A percentile compares a stretch with the other conserved stretches of the same genome.
phyloP scores from a whole-genome alignment of 805 yeast species.

The Candida verbasci region DNA sequence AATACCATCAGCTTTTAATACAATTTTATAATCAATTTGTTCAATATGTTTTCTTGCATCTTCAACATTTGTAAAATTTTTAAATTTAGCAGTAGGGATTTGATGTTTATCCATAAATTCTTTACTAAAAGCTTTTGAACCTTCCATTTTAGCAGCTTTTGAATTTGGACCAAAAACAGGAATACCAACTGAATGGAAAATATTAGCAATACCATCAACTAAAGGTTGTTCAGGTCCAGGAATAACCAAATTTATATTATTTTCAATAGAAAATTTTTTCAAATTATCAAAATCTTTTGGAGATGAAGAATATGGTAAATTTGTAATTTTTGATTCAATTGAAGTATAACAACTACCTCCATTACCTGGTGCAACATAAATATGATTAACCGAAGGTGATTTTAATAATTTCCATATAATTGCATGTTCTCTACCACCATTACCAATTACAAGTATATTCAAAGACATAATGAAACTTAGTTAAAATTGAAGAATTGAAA shows the following conservation, averaged over 20 bases:
- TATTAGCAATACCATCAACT: slow-evolving; percentile 83
- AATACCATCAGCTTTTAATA: slow-evolving; percentile 94
- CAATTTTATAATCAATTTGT: slow-evolving; percentile 67
- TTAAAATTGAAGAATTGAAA: no score
- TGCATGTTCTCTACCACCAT: slow-evolving; percentile 99
- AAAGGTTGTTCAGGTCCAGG: slow-evolving; percentile 99
- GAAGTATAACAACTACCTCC: slow-evolving; percentile 96
- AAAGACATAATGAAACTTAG: no score
- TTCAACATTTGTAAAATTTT: slow-evolving; percentile 73
- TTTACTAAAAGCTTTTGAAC: slow-evolving; percentile 92
- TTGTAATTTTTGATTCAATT: slow-evolving; percentile 51
- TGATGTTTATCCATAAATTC: slow-evolving; percentile 87
- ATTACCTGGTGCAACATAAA: slow-evolving; percentile 95
- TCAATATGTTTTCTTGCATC: slow-evolving; percentile 70
- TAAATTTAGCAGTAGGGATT: slow-evolving; percentile 92
- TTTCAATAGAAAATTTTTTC: slow-evolving; percentile 67
- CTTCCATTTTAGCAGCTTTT: slow-evolving; percentile 91
- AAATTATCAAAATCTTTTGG: slow-evolving; percentile 66
- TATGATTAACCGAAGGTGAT: slow-evolving; percentile 63
- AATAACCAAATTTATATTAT: slow-evolving; percentile 67
- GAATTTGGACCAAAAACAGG: slow-evolving; percentile 97
- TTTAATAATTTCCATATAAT: slow-evolving; percentile 86
- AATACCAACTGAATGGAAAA: slow-evolving; percentile 76
- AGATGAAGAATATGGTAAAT: slow-evolving; percentile 64
- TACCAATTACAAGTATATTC: slow-evolving; percentile 84